phyloP scores from a whole-genome alignment of 1,284 basidiomycete species.

The Fomitiporia mediterranea region DNA sequence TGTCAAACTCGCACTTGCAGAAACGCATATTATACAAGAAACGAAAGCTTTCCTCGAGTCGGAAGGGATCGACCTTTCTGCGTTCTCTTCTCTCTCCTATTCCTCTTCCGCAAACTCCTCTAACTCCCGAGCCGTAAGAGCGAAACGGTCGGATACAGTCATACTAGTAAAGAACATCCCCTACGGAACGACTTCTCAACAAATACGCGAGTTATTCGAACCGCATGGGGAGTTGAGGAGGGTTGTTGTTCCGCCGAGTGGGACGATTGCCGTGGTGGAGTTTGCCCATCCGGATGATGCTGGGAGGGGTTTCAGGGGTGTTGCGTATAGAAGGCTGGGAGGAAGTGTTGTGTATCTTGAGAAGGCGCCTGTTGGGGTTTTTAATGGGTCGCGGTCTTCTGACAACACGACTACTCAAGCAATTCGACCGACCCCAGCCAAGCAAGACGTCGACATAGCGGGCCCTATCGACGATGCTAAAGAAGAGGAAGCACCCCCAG shows the following conservation, averaged over 20 bases:
- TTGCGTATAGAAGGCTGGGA: constrained; percentile 86
- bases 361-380: constrained; percentile 85
- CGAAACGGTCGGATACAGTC: constrained; percentile 68
- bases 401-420: constrained; percentile 19
- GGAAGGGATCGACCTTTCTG: constrained; percentile 60
- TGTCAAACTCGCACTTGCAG: constrained; percentile 92
- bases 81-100: constrained; percentile 47
- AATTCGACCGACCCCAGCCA: constrained; percentile 29
- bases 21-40: constrained; percentile 94
- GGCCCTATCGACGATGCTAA: constrained; percentile 35
- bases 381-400: constrained; percentile 36
- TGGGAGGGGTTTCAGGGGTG: constrained; percentile 68
- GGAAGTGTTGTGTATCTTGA: constrained; percentile 92
- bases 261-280: constrained; percentile 92
- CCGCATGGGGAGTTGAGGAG: constrained; percentile 73
- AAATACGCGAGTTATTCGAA: constrained; percentile 77
- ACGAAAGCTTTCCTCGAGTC: constrained; percentile 86
- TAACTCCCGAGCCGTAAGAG: constrained; percentile 28
- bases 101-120: no score
- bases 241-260: constrained; percentile 86
- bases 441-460: constrained; percentile 30
- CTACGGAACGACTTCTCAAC: constrained; percentile 76
- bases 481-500: constrained; percentile 50
- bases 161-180: constrained; percentile 98
- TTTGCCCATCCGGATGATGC: constrained; percentile 73